phyloP scores from a whole-genome alignment of 768 basidiomycete genomes.

The Lentinula sp. region DNA sequence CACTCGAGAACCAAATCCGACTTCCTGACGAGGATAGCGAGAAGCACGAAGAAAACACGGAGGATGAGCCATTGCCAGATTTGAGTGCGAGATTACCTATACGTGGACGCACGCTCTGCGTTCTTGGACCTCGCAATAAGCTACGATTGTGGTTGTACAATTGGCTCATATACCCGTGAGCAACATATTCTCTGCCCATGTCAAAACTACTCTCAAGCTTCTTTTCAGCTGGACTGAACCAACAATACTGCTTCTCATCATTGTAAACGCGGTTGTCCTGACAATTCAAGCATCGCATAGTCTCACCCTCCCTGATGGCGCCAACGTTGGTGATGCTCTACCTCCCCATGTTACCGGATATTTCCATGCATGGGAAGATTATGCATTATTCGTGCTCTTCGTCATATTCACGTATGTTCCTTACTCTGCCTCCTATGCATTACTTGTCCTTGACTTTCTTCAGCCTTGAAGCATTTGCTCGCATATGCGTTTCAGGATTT shows the following conservation, averaged over 20 bases:
- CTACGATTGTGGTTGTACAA: conserved; percentile 59
- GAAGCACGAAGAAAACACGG: conserved; percentile 17
- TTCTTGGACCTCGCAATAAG: conserved; percentile 63
- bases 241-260: conserved; percentile 72
- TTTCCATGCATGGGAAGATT: conserved; percentile 89
- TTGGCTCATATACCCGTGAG: conserved; percentile 70
- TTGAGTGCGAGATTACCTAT: conserved; percentile 43
- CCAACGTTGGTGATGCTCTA: conserved; percentile 34
- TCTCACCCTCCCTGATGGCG: conserved; percentile 42
- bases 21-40: conserved; percentile 43
- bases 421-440: not conserved
- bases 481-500: conserved; percentile 87
- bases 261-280: conserved; percentile 76
- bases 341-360: conserved; percentile 54
- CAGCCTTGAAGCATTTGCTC: conserved; percentile 80
- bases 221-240: conserved; percentile 78
- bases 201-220: not conserved
- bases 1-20: conserved; percentile 55
- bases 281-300: conserved; percentile 72
- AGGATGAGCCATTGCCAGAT: conserved; percentile 36
- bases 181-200: conserved; percentile 11
- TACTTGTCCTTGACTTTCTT: not conserved
- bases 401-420: conserved; percentile 73
- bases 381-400: conserved; percentile 78
- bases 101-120: conserved; percentile 73